Evolutionary conservation across 305 asterid species (phyloP).

Genomic region (Fraxinus baroniana): DNA sequence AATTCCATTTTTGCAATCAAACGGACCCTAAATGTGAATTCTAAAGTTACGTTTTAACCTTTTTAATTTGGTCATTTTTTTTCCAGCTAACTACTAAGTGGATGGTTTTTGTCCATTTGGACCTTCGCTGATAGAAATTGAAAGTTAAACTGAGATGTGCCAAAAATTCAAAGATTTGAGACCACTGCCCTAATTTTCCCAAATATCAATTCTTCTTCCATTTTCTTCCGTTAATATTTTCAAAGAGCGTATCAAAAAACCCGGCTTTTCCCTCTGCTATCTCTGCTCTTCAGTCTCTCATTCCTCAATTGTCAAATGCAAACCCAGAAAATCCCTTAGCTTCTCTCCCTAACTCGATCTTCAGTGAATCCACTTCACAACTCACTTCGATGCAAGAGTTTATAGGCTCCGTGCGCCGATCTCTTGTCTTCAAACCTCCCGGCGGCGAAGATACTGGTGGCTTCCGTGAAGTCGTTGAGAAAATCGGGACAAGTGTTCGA

Average conservation of each 20-base stretch:
- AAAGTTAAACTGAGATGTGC: too few species aligned
- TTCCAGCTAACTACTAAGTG: too few species aligned
- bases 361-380: background rate
- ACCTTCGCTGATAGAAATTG: too few species aligned
- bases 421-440: slow-evolving; percentile 76
- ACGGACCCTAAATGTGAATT: too few species aligned
- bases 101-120: too few species aligned
- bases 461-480: slow-evolving; percentile 81
- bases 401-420: slow-evolving; percentile 88
- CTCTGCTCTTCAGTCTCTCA: background rate
- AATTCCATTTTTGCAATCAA: too few species aligned
- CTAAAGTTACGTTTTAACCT: too few species aligned
- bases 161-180: too few species aligned
- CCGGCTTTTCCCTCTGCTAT: background rate
- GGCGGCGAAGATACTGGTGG: slow-evolving; percentile 54
- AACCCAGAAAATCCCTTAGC: background rate
- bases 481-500: slow-evolving; percentile 76
- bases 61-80: too few species aligned
- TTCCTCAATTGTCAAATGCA: background rate
- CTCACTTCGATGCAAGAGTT: slow-evolving; percentile 71
- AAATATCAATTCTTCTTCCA: background rate
- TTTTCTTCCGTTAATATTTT: background rate
- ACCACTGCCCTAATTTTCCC: too few species aligned
- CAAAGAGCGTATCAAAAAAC: background rate
- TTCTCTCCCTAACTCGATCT: background rate